Conservation (phyloP, 2,329 filamentous ascomycete genomes). For the Paraphaeosphaeria sporulosa region DNA sequence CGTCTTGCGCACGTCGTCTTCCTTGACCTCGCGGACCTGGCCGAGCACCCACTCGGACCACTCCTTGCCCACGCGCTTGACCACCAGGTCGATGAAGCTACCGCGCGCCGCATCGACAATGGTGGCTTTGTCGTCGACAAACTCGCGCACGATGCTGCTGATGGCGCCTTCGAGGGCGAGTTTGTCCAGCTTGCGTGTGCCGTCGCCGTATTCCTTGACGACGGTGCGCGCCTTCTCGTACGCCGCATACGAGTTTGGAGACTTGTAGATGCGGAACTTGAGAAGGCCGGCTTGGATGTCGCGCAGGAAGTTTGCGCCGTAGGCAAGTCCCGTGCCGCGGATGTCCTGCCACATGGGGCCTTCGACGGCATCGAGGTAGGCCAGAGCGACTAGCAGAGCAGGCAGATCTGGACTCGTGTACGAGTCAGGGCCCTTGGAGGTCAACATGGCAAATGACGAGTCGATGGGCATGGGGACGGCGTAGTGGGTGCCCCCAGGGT, state of each 20-base stretch:
- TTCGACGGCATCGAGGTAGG: constrained; percentile 92
- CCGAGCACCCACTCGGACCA: constrained; percentile 81
- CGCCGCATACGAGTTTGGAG: constrained; percentile 87
- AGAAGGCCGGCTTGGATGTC: constrained; percentile 81
- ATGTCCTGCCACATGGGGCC: constrained; percentile 94
- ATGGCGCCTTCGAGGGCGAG: constrained; percentile 89
- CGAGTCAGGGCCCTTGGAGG: constrained; percentile 75
- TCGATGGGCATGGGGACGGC: constrained; percentile 93
- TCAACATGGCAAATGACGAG: constrained; percentile 85
- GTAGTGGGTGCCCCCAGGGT: constrained; percentile 77
- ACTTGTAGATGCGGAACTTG: constrained; percentile 87
- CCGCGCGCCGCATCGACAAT: constrained; percentile 82
- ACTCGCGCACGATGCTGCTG: constrained; percentile 82
- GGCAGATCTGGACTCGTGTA: constrained; percentile 81
- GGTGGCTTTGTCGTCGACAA: constrained; percentile 88
- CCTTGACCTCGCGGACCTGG: constrained; percentile 76
- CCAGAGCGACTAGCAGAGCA: constrained; percentile 83
- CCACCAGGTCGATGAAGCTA: constrained; percentile 83
- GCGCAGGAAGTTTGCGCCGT: constrained; percentile 81
- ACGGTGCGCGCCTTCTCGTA: constrained; percentile 79
- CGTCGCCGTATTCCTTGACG: constrained; percentile 76
- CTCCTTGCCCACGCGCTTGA: constrained; percentile 76
- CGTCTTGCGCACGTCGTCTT: constrained; percentile 77
- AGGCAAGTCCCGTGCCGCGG: constrained; percentile 90
- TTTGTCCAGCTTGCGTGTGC: constrained; percentile 75